Evolutionary conservation across 2,329 filamentous ascomycete genomes (phyloP).

Genomic region (Rosellinia necatrix): DNA sequence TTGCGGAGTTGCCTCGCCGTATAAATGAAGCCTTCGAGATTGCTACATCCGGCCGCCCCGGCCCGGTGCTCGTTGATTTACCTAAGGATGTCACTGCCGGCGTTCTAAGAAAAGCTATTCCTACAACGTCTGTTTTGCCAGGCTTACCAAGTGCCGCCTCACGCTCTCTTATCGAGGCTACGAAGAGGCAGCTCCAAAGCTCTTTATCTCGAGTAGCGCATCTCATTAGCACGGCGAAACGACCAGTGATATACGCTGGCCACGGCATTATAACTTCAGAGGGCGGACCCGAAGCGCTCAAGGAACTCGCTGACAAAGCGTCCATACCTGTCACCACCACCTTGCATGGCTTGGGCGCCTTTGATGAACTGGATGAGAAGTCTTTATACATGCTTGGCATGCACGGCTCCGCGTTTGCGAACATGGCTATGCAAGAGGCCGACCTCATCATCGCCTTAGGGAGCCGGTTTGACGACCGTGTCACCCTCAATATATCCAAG

Average conservation of each 20-base stretch:
- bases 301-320: slow-evolving; percentile 10
- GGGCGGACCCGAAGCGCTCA: slow-evolving; percentile 6
- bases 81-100: slow-evolving; percentile 95
- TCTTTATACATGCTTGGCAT: slow-evolving; percentile 98
- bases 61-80: slow-evolving; percentile 92
- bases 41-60: slow-evolving; percentile 89
- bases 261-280: slow-evolving; percentile 11
- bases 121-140: slow-evolving; percentile 73
- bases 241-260: slow-evolving; percentile 14
- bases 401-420: slow-evolving; percentile 96
- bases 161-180: slow-evolving; percentile 75
- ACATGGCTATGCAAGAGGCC: slow-evolving; percentile 96
- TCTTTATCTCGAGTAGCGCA: slow-evolving; percentile 79
- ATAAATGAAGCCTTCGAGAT: slow-evolving; percentile 99
- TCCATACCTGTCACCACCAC: slow-evolving; percentile 51
- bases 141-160: slow-evolving; percentile 85
- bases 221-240: slow-evolving; percentile 72
- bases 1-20: slow-evolving; percentile 87
- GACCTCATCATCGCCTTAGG: slow-evolving; percentile 95
- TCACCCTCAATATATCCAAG: slow-evolving; percentile 78
- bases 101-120: slow-evolving; percentile 82
- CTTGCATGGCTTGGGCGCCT: slow-evolving; percentile 88
- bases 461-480: slow-evolving; percentile 93
- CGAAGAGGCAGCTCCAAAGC: slow-evolving; percentile 70
- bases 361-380: slow-evolving; percentile 91